Conservation (phyloP, 2,329 filamentous ascomycete species). For the Fusarium sp. region DNA sequence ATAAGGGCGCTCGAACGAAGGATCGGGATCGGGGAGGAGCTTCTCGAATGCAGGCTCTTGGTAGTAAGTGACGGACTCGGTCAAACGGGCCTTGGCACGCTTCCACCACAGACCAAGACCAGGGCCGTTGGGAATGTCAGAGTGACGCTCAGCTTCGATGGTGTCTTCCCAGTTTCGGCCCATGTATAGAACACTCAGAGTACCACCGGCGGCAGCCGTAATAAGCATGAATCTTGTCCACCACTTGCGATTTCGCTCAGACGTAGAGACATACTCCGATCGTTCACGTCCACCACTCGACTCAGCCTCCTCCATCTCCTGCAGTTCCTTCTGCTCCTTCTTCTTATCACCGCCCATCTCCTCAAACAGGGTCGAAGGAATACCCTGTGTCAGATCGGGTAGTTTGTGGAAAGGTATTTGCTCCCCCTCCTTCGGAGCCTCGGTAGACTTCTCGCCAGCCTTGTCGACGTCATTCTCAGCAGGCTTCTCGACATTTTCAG, state of each 20-base stretch:
- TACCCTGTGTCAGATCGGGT: slow-evolving; percentile 92
- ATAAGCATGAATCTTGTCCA: slow-evolving; percentile 81
- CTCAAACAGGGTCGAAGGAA: slow-evolving; percentile 87
- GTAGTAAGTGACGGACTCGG: slow-evolving; percentile 87
- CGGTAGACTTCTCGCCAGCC: slow-evolving; percentile 40
- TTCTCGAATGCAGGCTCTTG: slow-evolving; percentile 96
- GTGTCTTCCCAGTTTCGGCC: slow-evolving; percentile 90
- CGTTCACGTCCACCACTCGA: slow-evolving; percentile 55
- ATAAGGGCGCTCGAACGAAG: slow-evolving; percentile 84
- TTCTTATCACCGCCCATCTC: slow-evolving; percentile 66
- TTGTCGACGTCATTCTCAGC: slow-evolving; percentile 34
- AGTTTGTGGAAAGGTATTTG: slow-evolving; percentile 72
- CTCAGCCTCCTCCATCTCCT: slow-evolving; percentile 52
- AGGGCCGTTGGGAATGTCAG: slow-evolving; percentile 84
- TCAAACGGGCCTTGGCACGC: slow-evolving; percentile 79
- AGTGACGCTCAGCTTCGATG: slow-evolving; percentile 75
- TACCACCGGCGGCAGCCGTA: slow-evolving; percentile 63
- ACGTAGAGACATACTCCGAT: slow-evolving; percentile 87
- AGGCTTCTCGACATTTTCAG: slow-evolving; percentile 29
- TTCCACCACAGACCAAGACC: slow-evolving; percentile 79
- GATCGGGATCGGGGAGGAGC: slow-evolving; percentile 84
- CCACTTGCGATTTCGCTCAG: slow-evolving; percentile 81
- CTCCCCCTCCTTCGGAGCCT: slow-evolving; percentile 50
- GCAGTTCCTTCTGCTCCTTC: slow-evolving; percentile 48
- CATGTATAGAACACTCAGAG: slow-evolving; percentile 75